Percentiles rank a stretch among this genome's conserved stretches.
Conservation (phyloP, 2,329 filamentous ascomycete genomes). For the Drechslerella coelobrocha region DNA sequence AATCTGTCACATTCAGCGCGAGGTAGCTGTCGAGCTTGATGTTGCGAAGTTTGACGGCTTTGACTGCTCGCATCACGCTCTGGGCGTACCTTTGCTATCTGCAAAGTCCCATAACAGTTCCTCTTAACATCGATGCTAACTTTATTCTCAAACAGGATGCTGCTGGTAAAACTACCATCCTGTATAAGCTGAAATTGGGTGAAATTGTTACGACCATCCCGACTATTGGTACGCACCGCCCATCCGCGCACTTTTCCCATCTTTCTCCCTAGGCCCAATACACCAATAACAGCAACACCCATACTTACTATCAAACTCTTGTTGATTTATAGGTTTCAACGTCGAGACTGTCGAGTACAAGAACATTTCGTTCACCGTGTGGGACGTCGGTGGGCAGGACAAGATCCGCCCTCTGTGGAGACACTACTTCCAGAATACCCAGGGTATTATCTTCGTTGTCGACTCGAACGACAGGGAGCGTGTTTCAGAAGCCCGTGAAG, state of each 20-base stretch:
- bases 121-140: background rate
- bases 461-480: conserved; percentile 98
- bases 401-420: conserved; percentile 99
- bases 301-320: conserved; percentile 53
- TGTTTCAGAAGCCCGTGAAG: conserved; percentile 94
- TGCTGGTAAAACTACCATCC: conserved; percentile 99
- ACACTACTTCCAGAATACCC: conserved; percentile 99
- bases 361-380: conserved; percentile 99
- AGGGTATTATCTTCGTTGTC: conserved; percentile 99
- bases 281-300: conserved; percentile 11
- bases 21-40: conserved; percentile 11
- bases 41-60: background rate
- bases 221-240: conserved; percentile 90
- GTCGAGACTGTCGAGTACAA: conserved; percentile 99
- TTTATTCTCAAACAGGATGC: conserved; percentile 67
- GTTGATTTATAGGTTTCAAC: conserved; percentile 99
- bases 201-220: conserved; percentile 99
- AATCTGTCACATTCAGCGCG: background rate
- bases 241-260: background rate
- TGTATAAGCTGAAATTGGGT: conserved; percentile 99
- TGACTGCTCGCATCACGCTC: background rate
- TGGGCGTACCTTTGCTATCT: background rate
- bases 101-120: background rate
- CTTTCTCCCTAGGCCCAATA: background rate
- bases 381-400: conserved; percentile 99